Evolutionary conservation across 441 rosid genomes (phyloP).

Genomic region (Monsonia emarginata): DNA sequence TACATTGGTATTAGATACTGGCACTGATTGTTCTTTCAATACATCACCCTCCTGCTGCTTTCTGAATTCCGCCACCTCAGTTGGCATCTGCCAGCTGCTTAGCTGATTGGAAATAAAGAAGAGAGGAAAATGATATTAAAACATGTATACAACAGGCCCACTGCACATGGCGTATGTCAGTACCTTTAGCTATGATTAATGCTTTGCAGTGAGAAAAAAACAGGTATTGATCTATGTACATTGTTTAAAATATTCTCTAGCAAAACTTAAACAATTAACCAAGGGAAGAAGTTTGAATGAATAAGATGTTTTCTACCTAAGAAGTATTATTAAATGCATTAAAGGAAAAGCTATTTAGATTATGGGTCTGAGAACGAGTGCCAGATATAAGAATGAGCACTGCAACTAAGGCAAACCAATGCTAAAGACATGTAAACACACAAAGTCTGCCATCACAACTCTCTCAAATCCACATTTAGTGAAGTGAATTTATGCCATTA

Average conservation of each 20-base stretch:
- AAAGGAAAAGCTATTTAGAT: too few relatives aligned
- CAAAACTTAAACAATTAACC: too few relatives aligned
- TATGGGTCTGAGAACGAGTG: too few relatives aligned
- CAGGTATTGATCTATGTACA: neutral
- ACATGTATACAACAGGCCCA: neutral
- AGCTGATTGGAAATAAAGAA: constrained; percentile 35
- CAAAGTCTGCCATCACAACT: too few relatives aligned
- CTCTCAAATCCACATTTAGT: too few relatives aligned
- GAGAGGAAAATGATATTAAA: neutral
- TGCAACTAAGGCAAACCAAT: too few relatives aligned
- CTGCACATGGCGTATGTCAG: neutral
- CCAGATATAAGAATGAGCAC: too few relatives aligned
- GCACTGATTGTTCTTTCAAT: constrained; percentile 35
- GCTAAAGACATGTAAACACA: too few relatives aligned
- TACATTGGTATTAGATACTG: constrained; percentile 30
- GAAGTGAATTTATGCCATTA: too few relatives aligned
- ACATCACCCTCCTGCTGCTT: constrained; percentile 50
- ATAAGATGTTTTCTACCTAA: too few relatives aligned
- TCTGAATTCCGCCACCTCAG: constrained; percentile 62
- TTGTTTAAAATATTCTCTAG: neutral
- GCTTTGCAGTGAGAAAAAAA: neutral
- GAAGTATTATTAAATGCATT: too few relatives aligned
- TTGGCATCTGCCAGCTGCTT: constrained; percentile 96
- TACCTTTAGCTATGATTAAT: neutral
- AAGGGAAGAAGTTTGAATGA: neutral